Evolutionary conservation across 495 filamentous ascomycete genomes (phyloP), one percentile per base, ranked within the genome.

Genomic region (Bacidia rubella): DNA sequence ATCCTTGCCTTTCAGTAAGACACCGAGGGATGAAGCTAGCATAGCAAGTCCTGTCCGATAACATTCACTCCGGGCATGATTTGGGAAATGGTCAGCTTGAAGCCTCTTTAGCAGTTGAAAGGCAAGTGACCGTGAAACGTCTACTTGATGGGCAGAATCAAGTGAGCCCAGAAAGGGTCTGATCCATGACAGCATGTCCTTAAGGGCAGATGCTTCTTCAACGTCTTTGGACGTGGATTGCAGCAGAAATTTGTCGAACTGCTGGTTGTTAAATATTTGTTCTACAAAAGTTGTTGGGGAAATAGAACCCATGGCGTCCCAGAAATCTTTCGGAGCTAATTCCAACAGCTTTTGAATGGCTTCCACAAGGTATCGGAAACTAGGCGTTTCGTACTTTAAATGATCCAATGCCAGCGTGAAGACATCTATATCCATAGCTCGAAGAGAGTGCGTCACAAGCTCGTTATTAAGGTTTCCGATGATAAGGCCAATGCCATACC

Each of bases 281-380:
- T 93, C 86, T 45, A 85, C 77, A 39, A 94, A 72, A 24, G 78
- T 72, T 26, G 80, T 77, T 5, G 86, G 82, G 1, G 83, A 83
- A 43, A 88, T 84, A 15, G 82, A 74, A 26, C 84, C 83, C 70
- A 87, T 84, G 1, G 87, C 85, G 56, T 83, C 81, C 89, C 89
- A 95, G 59, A 94, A 93, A 52, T 84, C 82, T 41, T 73, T 75
- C 0, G 85, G 75, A 0, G 86, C 82, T 53, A 84, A 84, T 52
- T 80, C 76, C 41, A 96, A 67, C 12, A 95, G 71, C 10, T 64
- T 70, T 25, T 74, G 73, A 46, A 92, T 77, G 0, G 79, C 78
- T 53, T 79, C 75, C 24, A 92, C 60, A 3, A 89, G 66, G 55
- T 79, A 68, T 11, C 71, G 65, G 46, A 93, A 68, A 11, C 79